Conservation (phyloP, 148 eudicot species). For the Fagopyrum homotropicum region DNA sequence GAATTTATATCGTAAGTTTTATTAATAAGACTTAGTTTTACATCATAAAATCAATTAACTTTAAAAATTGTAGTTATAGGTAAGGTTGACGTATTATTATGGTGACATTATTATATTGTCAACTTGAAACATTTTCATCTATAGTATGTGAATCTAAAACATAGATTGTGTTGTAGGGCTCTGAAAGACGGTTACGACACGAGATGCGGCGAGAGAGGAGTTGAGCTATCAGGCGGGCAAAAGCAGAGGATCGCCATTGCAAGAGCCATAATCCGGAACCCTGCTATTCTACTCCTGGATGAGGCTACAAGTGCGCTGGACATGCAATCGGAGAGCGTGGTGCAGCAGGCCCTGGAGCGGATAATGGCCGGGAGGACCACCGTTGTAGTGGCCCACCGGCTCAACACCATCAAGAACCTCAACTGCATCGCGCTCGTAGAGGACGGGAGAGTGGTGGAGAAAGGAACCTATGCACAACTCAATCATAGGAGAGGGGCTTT, state of each 20-base stretch:
- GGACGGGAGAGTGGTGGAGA: slow-evolving; percentile 72
- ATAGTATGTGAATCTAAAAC: not conserved
- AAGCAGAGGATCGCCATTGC: slow-evolving; percentile 83
- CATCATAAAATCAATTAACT: no score
- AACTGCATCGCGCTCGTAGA: slow-evolving; percentile 58
- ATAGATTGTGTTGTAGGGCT: slow-evolving; percentile 25
- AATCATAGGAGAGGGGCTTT: slow-evolving; percentile 71
- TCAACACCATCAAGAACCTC: slow-evolving; percentile 69
- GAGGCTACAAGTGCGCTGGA: slow-evolving; percentile 94
- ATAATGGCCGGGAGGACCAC: slow-evolving; percentile 83
- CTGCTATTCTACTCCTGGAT: slow-evolving; percentile 56
- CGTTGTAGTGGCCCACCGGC: slow-evolving; percentile 75
- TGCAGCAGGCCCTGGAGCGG: slow-evolving; percentile 73
- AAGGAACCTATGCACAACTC: slow-evolving; percentile 53
- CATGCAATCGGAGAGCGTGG: slow-evolving; percentile 66
- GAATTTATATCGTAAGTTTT: slow-evolving; percentile 77
- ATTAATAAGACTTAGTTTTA: no score
- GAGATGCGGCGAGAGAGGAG: slow-evolving; percentile 87
- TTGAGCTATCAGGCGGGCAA: slow-evolving; percentile 80
- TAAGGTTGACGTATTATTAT: no score
- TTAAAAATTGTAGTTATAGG: no score
- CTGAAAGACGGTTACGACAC: slow-evolving; percentile 72
- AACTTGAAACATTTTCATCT: no score
- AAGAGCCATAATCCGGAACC: slow-evolving; percentile 76
- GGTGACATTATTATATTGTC: no score